A percentile compares a stretch with the other conserved stretches of the same genome.
Evolutionary conservation across 225 moss, liverwort and hornwort genomes (phyloP).

Genomic region (Sphagnum tenellum): DNA sequence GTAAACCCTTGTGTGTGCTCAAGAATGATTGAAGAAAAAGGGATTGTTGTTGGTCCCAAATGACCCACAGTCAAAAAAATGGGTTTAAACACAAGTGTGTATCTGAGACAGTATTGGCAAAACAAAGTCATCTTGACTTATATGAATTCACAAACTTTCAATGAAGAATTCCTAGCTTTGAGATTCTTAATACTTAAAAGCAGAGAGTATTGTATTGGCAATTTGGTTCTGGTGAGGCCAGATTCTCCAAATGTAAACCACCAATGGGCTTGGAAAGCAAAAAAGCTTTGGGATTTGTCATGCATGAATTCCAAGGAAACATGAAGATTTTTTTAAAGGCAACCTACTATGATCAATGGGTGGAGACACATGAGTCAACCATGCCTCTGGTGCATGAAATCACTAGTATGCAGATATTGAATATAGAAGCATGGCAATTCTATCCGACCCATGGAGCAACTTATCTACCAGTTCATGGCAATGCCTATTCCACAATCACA

Average conservation of each 20-base stretch:
- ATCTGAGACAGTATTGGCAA: background rate
- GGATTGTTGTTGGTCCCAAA: background rate
- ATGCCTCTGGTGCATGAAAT: background rate
- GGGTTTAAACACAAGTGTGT: background rate
- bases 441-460: background rate
- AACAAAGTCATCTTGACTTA: background rate
- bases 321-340: background rate
- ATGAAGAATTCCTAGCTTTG: background rate
- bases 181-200: background rate
- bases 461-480: background rate
- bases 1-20: background rate
- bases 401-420: background rate
- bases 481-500: background rate
- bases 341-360: background rate
- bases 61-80: background rate
- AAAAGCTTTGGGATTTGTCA: background rate
- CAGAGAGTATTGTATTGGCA: background rate
- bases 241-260: background rate
- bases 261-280: background rate
- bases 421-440: background rate
- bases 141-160: background rate
- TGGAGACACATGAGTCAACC: background rate
- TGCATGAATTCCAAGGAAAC: background rate
- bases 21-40: conserved; percentile 4
- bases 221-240: background rate